phyloP scores from a whole-genome alignment of 1,284 basidiomycete species.

The Stereum hirsutum region DNA sequence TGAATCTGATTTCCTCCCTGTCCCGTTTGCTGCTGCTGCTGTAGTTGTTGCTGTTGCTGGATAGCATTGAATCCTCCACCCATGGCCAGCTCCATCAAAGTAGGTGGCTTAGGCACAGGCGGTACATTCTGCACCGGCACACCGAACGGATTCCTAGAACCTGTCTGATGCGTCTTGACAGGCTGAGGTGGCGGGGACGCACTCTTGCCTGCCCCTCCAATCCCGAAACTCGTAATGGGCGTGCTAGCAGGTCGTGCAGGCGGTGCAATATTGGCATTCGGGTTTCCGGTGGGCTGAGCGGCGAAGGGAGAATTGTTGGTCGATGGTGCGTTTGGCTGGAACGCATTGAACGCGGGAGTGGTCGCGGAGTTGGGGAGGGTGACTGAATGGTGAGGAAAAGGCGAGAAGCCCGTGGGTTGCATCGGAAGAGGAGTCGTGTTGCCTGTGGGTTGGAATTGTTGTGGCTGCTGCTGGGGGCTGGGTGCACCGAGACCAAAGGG shows the following conservation, averaged over 20 bases:
- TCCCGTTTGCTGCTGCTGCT: constrained; percentile 24
- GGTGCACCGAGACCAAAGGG: constrained; percentile 18
- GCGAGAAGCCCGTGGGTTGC: constrained; percentile 12
- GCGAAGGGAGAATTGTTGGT: constrained; percentile 4
- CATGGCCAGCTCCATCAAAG: constrained; percentile 74
- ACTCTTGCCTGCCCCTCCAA: constrained; percentile 12
- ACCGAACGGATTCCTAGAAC: constrained; percentile 93
- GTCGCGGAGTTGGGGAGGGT: constrained; percentile 6
- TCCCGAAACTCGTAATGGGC: constrained; percentile 32
- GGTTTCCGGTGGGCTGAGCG: neutral
- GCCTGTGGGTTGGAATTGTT: constrained; percentile 8
- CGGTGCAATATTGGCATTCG: constrained; percentile 1
- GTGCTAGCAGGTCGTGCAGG: constrained; percentile 63
- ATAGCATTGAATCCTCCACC: constrained; percentile 22
- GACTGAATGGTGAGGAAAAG: constrained; percentile 9
- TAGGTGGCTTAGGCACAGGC: constrained; percentile 67
- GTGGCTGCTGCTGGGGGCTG: constrained; percentile 7
- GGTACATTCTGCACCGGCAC: constrained; percentile 59
- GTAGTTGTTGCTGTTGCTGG: constrained; percentile 16
- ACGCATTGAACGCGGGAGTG: constrained; percentile 16
- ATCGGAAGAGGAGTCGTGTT: constrained; percentile 21
- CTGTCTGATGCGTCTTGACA: constrained; percentile 87
- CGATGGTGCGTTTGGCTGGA: constrained; percentile 8
- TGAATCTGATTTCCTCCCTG: constrained; percentile 13
- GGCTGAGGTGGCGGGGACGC: constrained; percentile 40